Evolutionary conservation across 2,329 filamentous ascomycete genomes (phyloP), one percentile per base, ranked within the genome.

Genomic region (Verticillium isaacii): DNA sequence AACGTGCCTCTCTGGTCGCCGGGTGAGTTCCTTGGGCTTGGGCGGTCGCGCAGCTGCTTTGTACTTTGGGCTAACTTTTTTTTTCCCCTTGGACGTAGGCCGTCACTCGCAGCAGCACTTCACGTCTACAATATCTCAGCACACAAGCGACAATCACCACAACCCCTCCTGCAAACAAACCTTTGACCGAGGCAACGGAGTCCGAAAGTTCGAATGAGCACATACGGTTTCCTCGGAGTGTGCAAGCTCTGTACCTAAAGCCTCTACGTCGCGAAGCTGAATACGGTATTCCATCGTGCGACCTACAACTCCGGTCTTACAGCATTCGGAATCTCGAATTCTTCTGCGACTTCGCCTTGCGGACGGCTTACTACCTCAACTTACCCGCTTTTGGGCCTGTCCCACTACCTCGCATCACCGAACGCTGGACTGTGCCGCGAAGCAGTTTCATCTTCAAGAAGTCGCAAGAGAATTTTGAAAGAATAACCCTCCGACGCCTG

Each of bases 371-470:
- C 79, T 99, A 94, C 78, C 86, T 97, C 52, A 87, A 90, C 19
- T 87, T 99, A 2, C 90, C 93, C 11, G 93, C 93, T 2, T 90
- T 86, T 56, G 95, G 95, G 0, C 93, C 95, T 6, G 82, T 95
- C 6, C 92, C 94, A 12, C 81, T 99, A 19, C 95, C 95, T 1
- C 87, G 89, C 62, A 92, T 94, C 66, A 90, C 86, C 17, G 92
- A 99, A 80, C 87, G 93, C 69, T 99, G 95, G 95, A 98, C 95
- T 1, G 93, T 98, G 2, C 92, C 93, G 11, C 86, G 87, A 70
- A 87, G 87, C 71, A 90, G 91, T 74, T 99, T 99, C 80, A 92
- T 97, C 67, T 91, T 92, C 82, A 99, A 98, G 80, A 99, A 99
- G 79, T 89, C 87, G 41, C 93, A 99, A 77, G 95, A 99, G 79